Conservation (phyloP, 345 rosid species). For the Cardamine resedifolia region DNA sequence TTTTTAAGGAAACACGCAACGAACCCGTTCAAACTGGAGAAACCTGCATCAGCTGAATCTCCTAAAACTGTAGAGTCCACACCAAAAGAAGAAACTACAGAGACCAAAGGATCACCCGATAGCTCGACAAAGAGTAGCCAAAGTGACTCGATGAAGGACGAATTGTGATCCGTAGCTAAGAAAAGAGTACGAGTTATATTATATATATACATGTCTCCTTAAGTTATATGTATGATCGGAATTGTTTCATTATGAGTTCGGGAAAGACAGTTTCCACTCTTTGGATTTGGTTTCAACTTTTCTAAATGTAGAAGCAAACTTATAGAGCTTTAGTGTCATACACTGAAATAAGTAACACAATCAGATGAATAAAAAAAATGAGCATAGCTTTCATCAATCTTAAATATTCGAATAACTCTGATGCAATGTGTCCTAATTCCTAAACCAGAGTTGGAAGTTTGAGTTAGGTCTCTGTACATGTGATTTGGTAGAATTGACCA, state of each 20-base stretch:
- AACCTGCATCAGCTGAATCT: slow-evolving; percentile 58
- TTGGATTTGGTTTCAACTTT: slow-evolving; percentile 2
- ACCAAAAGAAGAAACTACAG: slow-evolving; percentile 43
- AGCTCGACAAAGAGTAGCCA: slow-evolving; percentile 18
- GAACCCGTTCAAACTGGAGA: slow-evolving; percentile 90
- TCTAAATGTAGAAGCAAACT: not conserved
- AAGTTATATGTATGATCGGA: slow-evolving; percentile 22
- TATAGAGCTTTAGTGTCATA: slow-evolving; percentile 4
- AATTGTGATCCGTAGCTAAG: slow-evolving; percentile 50
- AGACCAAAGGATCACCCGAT: slow-evolving; percentile 24
- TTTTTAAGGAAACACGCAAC: slow-evolving; percentile 88
- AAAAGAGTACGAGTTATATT: slow-evolving; percentile 9
- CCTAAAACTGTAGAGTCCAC: slow-evolving; percentile 37
- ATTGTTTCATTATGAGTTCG: slow-evolving; percentile 13
- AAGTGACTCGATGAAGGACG: slow-evolving; percentile 60
- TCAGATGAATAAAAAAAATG: not conserved
- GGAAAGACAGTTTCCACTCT: not conserved
- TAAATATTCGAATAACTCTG: not conserved
- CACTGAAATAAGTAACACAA: not conserved
- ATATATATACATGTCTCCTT: not conserved
- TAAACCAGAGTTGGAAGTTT: not conserved
- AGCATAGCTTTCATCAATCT: not conserved
- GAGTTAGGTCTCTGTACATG: no score
- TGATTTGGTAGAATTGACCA: not conserved
- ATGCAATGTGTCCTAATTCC: no score